Evolutionary conservation across 1,139 yeast genomes (phyloP).

Genomic region (Groenewaldozyma sp.): DNA sequence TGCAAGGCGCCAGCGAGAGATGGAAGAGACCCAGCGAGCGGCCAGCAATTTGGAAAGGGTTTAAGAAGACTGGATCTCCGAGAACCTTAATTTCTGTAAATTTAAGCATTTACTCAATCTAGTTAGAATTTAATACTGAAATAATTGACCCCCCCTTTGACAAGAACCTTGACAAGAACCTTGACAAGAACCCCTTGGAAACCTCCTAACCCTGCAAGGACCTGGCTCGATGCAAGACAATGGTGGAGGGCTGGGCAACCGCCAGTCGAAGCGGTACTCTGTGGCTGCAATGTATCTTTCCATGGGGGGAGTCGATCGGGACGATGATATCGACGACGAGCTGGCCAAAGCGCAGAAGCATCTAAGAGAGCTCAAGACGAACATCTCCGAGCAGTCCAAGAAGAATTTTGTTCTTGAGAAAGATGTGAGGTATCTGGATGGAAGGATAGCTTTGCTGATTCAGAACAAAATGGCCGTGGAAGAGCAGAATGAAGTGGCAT

Average conservation of each 20-base stretch:
- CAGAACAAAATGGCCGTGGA: conserved; percentile 34
- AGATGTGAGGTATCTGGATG: conserved; percentile 34
- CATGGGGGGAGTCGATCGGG: conserved; percentile 31
- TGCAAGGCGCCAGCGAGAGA: conserved; percentile 15
- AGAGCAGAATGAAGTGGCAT: conserved; percentile 32
- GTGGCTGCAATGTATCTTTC: conserved; percentile 32
- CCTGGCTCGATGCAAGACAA: conserved; percentile 7
- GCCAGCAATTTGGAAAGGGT: conserved; percentile 3
- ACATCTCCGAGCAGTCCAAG: conserved; percentile 32
- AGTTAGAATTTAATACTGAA: too few relatives aligned
- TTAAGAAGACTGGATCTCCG: too few relatives aligned
- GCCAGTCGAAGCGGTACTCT: conserved; percentile 30
- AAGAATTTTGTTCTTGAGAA: conserved; percentile 33
- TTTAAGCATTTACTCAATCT: too few relatives aligned
- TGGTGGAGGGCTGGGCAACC: conserved; percentile 17
- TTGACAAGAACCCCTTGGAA: background rate
- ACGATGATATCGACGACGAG: conserved; percentile 32
- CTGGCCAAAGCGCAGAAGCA: conserved; percentile 31
- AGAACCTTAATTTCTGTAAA: too few relatives aligned
- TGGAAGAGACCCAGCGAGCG: conserved; percentile 15
- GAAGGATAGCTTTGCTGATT: conserved; percentile 34
- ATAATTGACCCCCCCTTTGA: too few relatives aligned
- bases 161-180: background rate
- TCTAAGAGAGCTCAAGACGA: conserved; percentile 28
- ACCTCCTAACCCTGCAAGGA: background rate